These are phyloP conservation scores for Hymenotorrendiella dingleyae DNA, from an alignment of 2,329 filamentous ascomycete genomes.

Conservation along the genomic window DNA sequence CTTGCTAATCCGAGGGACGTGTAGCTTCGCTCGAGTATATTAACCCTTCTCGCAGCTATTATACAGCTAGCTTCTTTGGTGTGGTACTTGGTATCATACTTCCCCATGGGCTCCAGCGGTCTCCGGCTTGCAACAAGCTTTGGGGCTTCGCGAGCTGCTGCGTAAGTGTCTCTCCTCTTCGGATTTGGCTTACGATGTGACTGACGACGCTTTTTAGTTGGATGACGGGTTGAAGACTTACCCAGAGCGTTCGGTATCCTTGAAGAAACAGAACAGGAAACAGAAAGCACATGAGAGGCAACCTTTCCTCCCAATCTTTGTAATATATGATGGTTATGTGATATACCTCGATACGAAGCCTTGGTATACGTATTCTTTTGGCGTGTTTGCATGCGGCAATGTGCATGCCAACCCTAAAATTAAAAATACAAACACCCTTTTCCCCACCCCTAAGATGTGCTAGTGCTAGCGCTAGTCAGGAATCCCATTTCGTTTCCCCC, in stretches of 20 bases:
- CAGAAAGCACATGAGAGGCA: neutral
- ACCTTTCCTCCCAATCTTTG: neutral
- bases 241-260: neutral
- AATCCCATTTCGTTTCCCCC: too few species aligned
- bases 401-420: too few species aligned
- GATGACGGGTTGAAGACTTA: conserved; percentile 5
- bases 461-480: too few species aligned
- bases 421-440: too few species aligned
- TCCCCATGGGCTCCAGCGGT: conserved; percentile 90
- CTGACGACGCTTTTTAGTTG: conserved; percentile 7
- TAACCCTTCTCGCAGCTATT: conserved; percentile 79
- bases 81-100: conserved; percentile 97
- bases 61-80: conserved; percentile 75
- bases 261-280: conserved; percentile 1
- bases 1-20: conserved; percentile 8
- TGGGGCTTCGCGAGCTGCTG: conserved; percentile 74
- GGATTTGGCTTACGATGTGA: neutral
- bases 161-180: conserved; percentile 30
- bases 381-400: too few species aligned
- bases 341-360: neutral
- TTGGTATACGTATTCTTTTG: neutral
- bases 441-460: too few species aligned
- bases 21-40: conserved; percentile 75
- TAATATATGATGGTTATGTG: neutral
- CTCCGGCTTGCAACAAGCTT: conserved; percentile 81